phyloP scores from a whole-genome alignment of 163 green algal species.

The Scenedesmus sp. region DNA sequence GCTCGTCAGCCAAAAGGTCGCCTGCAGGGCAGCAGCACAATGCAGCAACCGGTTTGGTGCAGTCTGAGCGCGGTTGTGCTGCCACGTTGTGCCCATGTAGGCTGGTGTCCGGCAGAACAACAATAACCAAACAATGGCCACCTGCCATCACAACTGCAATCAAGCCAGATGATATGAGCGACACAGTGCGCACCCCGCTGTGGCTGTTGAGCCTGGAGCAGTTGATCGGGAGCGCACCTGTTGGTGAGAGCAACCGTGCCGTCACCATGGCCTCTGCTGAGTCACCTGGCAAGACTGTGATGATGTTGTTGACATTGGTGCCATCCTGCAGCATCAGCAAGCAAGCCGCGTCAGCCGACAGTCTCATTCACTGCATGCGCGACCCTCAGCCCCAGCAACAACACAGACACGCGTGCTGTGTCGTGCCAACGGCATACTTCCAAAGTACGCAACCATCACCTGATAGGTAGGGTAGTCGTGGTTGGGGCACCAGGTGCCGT shows the following conservation, averaged over 20 bases:
- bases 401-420: too few species aligned
- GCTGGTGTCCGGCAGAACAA: too few species aligned
- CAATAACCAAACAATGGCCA: too few species aligned
- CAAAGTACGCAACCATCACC: neutral
- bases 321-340: constrained; percentile 62
- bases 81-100: too few species aligned
- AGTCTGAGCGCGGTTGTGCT: too few species aligned
- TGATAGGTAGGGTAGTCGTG: constrained; percentile 81
- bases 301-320: constrained; percentile 90
- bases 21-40: neutral
- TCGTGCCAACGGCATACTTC: neutral
- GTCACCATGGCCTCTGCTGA: neutral
- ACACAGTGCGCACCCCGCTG: too few species aligned
- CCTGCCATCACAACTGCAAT: too few species aligned
- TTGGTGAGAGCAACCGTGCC: constrained; percentile 52
- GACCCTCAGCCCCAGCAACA: neutral
- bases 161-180: too few species aligned
- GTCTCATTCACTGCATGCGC: neutral
- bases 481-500: constrained; percentile 90
- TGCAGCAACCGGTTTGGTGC: neutral
- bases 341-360: neutral
- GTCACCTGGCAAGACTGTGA: constrained; percentile 75
- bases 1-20: neutral
- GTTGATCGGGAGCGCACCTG: neutral
- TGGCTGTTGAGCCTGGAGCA: neutral